Evolutionary conservation across 208 protist species (phyloP).

Genomic region (Leishmania gerbilli): DNA sequence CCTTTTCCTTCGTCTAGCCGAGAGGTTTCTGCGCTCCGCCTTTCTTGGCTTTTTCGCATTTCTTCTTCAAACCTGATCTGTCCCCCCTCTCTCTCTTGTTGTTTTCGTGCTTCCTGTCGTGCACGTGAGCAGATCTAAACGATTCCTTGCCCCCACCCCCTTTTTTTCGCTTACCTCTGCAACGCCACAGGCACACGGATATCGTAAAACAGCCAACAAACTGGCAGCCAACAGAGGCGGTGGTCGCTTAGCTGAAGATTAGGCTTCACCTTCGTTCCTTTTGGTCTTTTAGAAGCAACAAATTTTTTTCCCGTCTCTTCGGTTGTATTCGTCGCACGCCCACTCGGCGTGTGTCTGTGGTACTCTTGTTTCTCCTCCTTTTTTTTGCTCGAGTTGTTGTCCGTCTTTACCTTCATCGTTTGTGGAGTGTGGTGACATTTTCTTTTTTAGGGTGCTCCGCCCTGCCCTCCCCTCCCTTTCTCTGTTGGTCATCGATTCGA

Average conservation of each 20-base stretch:
- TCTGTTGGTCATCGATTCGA: background rate
- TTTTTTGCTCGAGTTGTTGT: background rate
- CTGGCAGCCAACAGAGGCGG: background rate
- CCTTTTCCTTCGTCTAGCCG: no score
- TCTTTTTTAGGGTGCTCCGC: background rate
- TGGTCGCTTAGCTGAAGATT: background rate
- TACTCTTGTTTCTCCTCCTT: background rate
- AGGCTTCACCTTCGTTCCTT: background rate
- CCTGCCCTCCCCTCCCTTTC: background rate
- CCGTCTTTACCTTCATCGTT: background rate
- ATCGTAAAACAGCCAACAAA: background rate
- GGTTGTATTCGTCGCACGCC: background rate
- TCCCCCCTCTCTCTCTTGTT: background rate
- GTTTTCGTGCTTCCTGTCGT: background rate
- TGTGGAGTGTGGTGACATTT: background rate
- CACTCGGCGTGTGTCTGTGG: background rate
- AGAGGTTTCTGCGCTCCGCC: background rate
- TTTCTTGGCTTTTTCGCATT: background rate
- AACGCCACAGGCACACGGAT: background rate
- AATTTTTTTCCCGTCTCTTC: background rate
- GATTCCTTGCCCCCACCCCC: background rate
- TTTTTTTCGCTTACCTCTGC: background rate
- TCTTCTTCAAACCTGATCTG: slow-evolving; percentile 1
- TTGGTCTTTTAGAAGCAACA: background rate
- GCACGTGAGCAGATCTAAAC: background rate